Evolutionary conservation across 352 stramenopile species (phyloP), one percentile per base, ranked within the genome.

Genomic region (Phytophthora hybrid): DNA sequence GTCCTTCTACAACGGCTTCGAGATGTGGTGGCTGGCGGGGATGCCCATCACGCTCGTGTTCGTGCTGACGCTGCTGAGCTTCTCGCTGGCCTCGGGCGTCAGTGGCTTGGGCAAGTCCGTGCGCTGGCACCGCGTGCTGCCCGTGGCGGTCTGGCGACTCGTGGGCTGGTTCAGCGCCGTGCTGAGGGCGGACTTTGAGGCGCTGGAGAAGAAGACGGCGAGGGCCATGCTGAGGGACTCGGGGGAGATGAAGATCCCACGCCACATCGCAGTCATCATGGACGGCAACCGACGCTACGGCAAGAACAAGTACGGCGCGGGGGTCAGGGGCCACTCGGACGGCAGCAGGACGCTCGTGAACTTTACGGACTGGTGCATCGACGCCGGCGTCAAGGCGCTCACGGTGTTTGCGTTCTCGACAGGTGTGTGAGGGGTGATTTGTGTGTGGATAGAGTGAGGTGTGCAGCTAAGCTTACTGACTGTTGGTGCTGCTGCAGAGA

Each of bases 331-430:
- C 54, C 98, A 99, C 76, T 94, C 91, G 73, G 96, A 99, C 69
- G 98, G 98, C 46, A 98, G 94, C 66, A 96, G 93, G 81, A 98
- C 95, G 68, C 84, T 99, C 18, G 94, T 98, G 10, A 85, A 98
- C 47, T 99, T 99, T 79, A 93, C 94, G 29, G 93, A 98, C 66
- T 99, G 97, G 98, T 99, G 97, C 71, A 94, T 98, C n/a, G 91
- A 94, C 16, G 80, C 88, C 0, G 91, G 89, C 14, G 85, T 99
- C 37, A 69, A 95, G 57, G 84, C 96, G 51, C 83, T 99, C 23
- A 99, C 97, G 10, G 82, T 99, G 4, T 99, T 98, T 76, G 97
- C 93, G 8, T 99, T 99, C 78, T 98, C 93, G 14, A 98, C 95
- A 16, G 94, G 85, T 93, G 66, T 32, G 53, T 39, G 46, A 14